Base-by-base conservation (phyloP, 345 rosid genomes). In the Reutealis trisperma region DNA sequence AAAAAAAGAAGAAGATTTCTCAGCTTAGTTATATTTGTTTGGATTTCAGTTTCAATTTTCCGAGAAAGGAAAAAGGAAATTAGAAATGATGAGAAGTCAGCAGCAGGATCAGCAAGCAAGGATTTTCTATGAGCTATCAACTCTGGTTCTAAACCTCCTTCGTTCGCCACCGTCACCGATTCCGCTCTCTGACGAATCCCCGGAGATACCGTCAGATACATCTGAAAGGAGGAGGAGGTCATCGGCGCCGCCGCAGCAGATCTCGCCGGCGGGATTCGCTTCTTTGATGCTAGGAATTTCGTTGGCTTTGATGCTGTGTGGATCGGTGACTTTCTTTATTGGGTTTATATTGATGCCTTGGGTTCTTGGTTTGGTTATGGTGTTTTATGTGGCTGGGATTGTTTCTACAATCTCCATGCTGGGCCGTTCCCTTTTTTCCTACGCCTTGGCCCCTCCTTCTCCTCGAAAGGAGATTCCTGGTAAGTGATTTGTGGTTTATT, bases 301-400 rank as follows among this genome's bases (percentile, higher is more conserved):
- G 3, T n/a, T 96, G 74, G 78, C 94, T 8, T 77, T 96, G 83
- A 93, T 96, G 94, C 77, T 96, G 6, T 92, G 98, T 66, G 98
- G 99, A 83, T 92, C 97, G 58, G 88, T 96, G 64, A 92, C 99
- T 63, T 93, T 96, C 86, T 93, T 96, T 72, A 88, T 96, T 24
- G 99, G 99, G 0, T 91, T 96, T 70, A 82, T 96, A 77, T 69
- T 96, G 91, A 88, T 96, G 96, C 99, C 99, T 1, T 96, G 98
- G 98, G 91, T 93, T 63, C 54, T 96, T 2, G 95, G 94, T 74
- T 85, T 96, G 73, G 77, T 92, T 7, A 78, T 91, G 91, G 77
- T 90, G 70, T 84, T 93, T 49, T 93, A 92, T 62, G 91, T 93
- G 58, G 99, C 87, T 2, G 99, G 97, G 44, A 71, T 92, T 67